Evolutionary conservation across 306 rosid genomes (phyloP).

Genomic region (Gynostemma pentaphyllum): DNA sequence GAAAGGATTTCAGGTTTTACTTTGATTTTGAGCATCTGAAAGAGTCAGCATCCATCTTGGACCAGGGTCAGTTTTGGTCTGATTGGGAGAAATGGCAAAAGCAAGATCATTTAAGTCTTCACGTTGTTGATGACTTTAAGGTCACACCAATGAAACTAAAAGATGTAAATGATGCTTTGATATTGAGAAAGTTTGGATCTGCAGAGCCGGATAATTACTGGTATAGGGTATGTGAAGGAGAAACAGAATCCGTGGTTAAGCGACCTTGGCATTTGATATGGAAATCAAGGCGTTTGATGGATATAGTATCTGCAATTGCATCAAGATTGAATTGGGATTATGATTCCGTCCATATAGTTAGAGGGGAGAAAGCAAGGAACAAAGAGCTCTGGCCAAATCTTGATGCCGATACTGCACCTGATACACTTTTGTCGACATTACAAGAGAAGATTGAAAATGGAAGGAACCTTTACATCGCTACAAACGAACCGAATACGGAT

Average conservation of each 20-base stretch:
- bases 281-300: constrained; percentile 94
- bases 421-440: constrained; percentile 59
- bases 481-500: constrained; percentile 60
- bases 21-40: constrained; percentile 93
- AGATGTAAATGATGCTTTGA: constrained; percentile 57
- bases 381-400: constrained; percentile 96
- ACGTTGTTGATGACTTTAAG: constrained; percentile 68
- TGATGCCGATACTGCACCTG: constrained; percentile 72
- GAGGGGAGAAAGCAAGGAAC: constrained; percentile 93
- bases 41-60: constrained; percentile 83
- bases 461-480: constrained; percentile 77
- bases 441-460: constrained; percentile 70
- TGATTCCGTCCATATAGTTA: constrained; percentile 78
- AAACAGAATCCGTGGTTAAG: constrained; percentile 72
- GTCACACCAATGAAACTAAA: constrained; percentile 83
- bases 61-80: constrained; percentile 77
- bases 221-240: constrained; percentile 97
- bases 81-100: constrained; percentile 86
- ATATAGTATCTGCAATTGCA: constrained; percentile 72
- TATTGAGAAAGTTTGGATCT: constrained; percentile 80
- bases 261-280: constrained; percentile 95
- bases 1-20: constrained; percentile 92
- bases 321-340: constrained; percentile 88
- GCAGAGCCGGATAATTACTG: constrained; percentile 95
- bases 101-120: constrained; percentile 50